Conservation (phyloP, 1,139 yeast genomes). For the Protomyces inundatus region DNA sequence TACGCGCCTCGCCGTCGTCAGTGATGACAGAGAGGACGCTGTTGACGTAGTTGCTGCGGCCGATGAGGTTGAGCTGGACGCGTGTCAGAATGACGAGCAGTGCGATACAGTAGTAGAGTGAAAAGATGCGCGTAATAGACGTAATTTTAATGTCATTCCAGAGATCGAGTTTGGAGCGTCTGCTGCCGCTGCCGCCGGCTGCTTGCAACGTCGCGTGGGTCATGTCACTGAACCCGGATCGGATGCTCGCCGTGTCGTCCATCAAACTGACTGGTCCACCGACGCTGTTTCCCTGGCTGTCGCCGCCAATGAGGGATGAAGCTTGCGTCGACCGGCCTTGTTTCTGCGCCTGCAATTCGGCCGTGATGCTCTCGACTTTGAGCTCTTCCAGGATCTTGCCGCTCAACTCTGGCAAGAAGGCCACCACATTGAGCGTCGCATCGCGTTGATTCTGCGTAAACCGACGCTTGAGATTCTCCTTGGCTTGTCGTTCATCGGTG, state of each 20-base stretch:
- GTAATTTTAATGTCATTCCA: conserved; percentile 76
- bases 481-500: conserved; percentile 68
- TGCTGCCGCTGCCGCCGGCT: background rate
- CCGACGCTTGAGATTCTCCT: conserved; percentile 59
- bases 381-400: conserved; percentile 57
- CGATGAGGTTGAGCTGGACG: conserved; percentile 79
- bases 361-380: conserved; percentile 70
- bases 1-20: conserved; percentile 42
- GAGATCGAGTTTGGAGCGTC: conserved; percentile 58
- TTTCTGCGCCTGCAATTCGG: conserved; percentile 61
- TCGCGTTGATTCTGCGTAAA: conserved; percentile 91
- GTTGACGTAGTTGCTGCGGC: conserved; percentile 77
- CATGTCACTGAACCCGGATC: conserved; percentile 16
- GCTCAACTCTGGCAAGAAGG: conserved; percentile 72
- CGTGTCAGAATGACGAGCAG: conserved; percentile 70
- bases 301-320: background rate
- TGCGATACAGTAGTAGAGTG: conserved; percentile 64
- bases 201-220: conserved; percentile 13
- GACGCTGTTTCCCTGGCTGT: background rate
- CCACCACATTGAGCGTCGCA: conserved; percentile 76
- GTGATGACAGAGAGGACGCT: conserved; percentile 50
- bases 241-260: conserved; percentile 23
- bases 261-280: conserved; percentile 1
- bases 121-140: conserved; percentile 67
- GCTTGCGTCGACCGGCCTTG: conserved; percentile 35